Conservation (phyloP, 495 filamentous ascomycete species). For the Pseudevernia furfuracea region DNA sequence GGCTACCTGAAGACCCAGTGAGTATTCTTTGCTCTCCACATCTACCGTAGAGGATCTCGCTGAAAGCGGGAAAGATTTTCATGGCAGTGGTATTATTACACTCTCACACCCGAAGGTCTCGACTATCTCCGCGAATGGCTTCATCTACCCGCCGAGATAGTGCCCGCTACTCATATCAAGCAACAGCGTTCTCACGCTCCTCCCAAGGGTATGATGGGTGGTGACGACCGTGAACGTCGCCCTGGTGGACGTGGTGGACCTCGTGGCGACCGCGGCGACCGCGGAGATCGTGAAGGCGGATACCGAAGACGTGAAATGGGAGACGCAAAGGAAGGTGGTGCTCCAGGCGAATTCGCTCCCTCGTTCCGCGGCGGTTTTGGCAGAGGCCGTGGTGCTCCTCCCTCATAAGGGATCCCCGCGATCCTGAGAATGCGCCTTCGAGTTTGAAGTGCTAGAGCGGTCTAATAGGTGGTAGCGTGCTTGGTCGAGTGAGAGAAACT, state of each 20-base stretch:
- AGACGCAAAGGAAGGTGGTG: constrained; percentile 85
- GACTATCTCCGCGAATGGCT: constrained; percentile 99
- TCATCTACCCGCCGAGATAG: constrained; percentile 98
- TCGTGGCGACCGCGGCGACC: constrained; percentile 49
- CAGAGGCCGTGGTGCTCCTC: constrained; percentile 75
- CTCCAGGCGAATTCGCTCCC: constrained; percentile 90
- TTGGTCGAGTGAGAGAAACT: constrained; percentile 44
- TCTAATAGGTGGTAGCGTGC: constrained; percentile 31
- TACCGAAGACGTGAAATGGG: constrained; percentile 83
- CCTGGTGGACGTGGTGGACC: constrained; percentile 57
- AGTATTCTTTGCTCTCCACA: not conserved
- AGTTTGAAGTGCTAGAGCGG: constrained; percentile 2
- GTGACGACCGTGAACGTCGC: constrained; percentile 77
- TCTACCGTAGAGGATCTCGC: not conserved
- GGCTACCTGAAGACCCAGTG: constrained; percentile 93
- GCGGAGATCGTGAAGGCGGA: constrained; percentile 84
- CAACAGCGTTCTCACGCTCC: constrained; percentile 98
- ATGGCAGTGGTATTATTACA: constrained; percentile 99
- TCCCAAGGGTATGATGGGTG: constrained; percentile 96
- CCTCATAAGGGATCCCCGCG: constrained; percentile 36
- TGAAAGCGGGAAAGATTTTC: constrained; percentile 51
- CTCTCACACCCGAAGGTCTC: constrained; percentile 96
- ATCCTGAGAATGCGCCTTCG: no score
- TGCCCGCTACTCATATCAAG: constrained; percentile 99
- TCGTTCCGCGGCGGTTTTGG: constrained; percentile 93